phyloP scores from a whole-genome alignment of 768 basidiomycete genomes.

The Boletus edulis region DNA sequence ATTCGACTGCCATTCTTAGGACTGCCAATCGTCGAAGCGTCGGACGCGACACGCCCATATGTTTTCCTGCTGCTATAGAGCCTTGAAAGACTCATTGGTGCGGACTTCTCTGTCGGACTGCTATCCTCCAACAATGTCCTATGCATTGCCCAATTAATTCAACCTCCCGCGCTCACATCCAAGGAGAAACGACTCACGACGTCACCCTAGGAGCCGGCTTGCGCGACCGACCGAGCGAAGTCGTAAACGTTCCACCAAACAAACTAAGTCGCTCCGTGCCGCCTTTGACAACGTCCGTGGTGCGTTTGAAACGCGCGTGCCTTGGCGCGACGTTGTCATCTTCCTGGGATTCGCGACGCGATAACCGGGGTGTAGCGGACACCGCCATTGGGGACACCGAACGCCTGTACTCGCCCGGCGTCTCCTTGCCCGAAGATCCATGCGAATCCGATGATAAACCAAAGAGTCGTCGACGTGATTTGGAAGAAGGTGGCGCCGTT shows the following conservation, averaged over 20 bases:
- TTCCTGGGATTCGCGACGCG: slow-evolving; percentile 24
- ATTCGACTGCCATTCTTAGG: slow-evolving; percentile 21
- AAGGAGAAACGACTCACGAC: slow-evolving; percentile 40
- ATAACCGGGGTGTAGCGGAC: slow-evolving; percentile 13
- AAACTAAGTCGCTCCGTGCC: slow-evolving; percentile 69
- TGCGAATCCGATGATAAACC: slow-evolving; percentile 50
- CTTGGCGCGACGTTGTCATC: slow-evolving; percentile 26
- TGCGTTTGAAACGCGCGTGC: slow-evolving; percentile 48
- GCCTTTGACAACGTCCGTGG: slow-evolving; percentile 42
- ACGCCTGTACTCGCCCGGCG: slow-evolving; percentile 28
- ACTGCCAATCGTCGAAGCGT: slow-evolving; percentile 30
- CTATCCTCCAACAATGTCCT: slow-evolving; percentile 36
- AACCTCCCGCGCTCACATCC: background rate
- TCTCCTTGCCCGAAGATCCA: slow-evolving; percentile 24
- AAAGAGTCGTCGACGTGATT: slow-evolving; percentile 51
- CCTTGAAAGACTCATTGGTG: slow-evolving; percentile 48
- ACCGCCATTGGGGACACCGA: slow-evolving; percentile 22
- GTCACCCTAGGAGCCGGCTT: slow-evolving; percentile 82
- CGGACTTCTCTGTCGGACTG: slow-evolving; percentile 40
- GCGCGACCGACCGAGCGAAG: slow-evolving; percentile 61
- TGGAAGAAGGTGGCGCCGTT: slow-evolving; percentile 35
- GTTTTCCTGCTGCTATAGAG: slow-evolving; percentile 45
- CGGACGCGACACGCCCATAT: slow-evolving; percentile 41
- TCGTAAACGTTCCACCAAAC: slow-evolving; percentile 67
- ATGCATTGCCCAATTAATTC: background rate